Evolutionary conservation across 768 basidiomycete genomes (phyloP), one percentile per base, ranked within the genome.

Genomic region (Trametes cingulata): DNA sequence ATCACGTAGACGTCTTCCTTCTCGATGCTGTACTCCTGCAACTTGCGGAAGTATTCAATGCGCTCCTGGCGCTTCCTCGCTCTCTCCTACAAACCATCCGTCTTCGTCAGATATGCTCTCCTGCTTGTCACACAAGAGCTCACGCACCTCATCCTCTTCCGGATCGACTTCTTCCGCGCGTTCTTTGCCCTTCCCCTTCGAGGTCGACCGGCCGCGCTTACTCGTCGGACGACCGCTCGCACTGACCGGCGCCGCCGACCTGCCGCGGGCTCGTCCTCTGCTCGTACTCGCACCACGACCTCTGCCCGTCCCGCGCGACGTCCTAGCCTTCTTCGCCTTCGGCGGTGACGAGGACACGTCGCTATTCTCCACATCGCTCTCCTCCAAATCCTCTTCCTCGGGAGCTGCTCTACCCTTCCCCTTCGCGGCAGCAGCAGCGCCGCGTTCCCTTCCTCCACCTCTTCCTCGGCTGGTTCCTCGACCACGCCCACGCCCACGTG

Each of bases 1-100:
- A 87, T 76, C 52, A 70, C 65, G 41, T 70, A 70, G n/a, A 70
- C 69, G 52, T 70, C 63, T 53, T 70, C 69, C 58, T 68, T 68
- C 58, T 66, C 67, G 47, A 70, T 56, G 53, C 66, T 68, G 58
- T 69, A 69, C 45, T 67, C 64, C 36, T 66, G 46, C 54, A 70
- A 54, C 60, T 64, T 62, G n/a, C 61, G 64, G 61, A 66, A 70
- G 48, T 68, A 70, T 46, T 67, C 69, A 49, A 70, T 46, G 22
- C 69, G 67, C 22, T 63, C 69, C 25, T 53, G 42, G 35, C 69
- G 67, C 46, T 61, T 55, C 46, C 65, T 65, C 22, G 60, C 64
- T 15, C 62, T 62, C 35, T 66, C 68, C 68, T 69, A 25, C 39
- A 50, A 46, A n/a, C 14, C 48, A 42, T 27, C 40, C 29, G 25